Percentiles rank a stretch among this genome's conserved stretches.
Evolutionary conservation across 208 protist species (phyloP).

Genomic region (Phytomonas sp.): DNA sequence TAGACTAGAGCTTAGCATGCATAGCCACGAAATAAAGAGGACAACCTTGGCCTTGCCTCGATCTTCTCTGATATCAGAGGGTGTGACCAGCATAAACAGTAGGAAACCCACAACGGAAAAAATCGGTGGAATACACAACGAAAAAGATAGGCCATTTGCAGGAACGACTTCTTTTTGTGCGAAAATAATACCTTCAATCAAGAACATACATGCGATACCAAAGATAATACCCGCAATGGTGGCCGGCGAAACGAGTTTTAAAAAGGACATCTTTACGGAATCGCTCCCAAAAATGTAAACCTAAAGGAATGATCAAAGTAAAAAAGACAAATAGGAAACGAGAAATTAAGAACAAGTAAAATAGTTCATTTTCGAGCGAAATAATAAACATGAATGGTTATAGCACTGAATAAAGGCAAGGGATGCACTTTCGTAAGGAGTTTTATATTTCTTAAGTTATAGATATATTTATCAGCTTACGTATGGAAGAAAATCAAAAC

Average conservation of each 20-base stretch:
- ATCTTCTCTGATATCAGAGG: constrained; percentile 47
- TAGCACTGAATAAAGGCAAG: background rate
- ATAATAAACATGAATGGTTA: too few species aligned
- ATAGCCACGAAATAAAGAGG: constrained; percentile 65
- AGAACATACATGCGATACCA: constrained; percentile 38
- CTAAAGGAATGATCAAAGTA: background rate
- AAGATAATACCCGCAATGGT: constrained; percentile 44
- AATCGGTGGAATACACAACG: constrained; percentile 48
- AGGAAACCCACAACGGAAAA: constrained; percentile 62
- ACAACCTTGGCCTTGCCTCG: constrained; percentile 39
- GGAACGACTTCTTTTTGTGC: constrained; percentile 28
- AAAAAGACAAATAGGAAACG: background rate
- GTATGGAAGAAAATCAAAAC: constrained; percentile 11
- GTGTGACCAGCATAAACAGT: constrained; percentile 47
- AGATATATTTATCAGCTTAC: background rate
- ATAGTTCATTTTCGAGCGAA: too few species aligned
- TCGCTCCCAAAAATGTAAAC: background rate
- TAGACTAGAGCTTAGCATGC: constrained; percentile 53
- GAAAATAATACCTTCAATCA: constrained; percentile 49
- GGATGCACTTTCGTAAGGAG: background rate
- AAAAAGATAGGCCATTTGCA: constrained; percentile 38
- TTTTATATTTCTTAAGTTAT: background rate
- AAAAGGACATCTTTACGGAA: background rate
- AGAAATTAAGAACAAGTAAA: background rate
- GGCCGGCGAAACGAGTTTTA: constrained; percentile 13